Base-by-base conservation (phyloP, 495 filamentous ascomycete genomes). In the Xeromyces bisporus region DNA sequence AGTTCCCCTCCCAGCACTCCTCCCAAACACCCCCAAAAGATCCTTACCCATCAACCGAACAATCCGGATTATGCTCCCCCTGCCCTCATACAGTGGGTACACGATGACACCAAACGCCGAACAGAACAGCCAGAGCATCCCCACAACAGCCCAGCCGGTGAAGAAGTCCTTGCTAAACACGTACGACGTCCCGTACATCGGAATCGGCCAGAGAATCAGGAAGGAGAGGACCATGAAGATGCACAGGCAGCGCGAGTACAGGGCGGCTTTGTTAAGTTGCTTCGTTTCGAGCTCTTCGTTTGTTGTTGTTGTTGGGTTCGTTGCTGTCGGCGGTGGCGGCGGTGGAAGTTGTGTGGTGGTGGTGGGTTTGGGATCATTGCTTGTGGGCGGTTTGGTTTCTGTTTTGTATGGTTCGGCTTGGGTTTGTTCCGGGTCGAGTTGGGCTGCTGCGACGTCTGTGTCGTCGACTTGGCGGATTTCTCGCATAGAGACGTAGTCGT, bases 181-280 rank as follows among this genome's bases (percentile, higher is more conserved):
- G 46, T 96, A 96, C 13, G 69, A 71, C 5, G 64, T 63, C 6
- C 83, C 87, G 47, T 91, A 96, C 73, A 96, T 72, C 1, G 87
- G 87, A 64, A 93, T 89, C 6, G 87, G 87, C 87, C 87, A 96
- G 28, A 93, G 67, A 13, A 96, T 63, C 2, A 96, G 53, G 32
- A 96, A 55, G 6, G 71, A 67, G 0, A 93, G 36, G 0, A 85
- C 84, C 61, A 93, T 66, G 42, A 71, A 56, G 14, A 77, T 62
- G 0, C 85, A 93, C 40, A 80, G 65, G 4, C 61, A 69, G 40
- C 81, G 80, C 7, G 85, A 82, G 45, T 91, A 84, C 36, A 76
- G 68, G 17, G 80, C 73, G 0, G 84, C 79, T 6, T 69, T 69
- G 42, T 67, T 52, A 20, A 93, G 67, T 35, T 81, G 75, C 33